phyloP scores from a whole-genome alignment of 2,329 filamentous ascomycete species.

The Nemania sp. region DNA sequence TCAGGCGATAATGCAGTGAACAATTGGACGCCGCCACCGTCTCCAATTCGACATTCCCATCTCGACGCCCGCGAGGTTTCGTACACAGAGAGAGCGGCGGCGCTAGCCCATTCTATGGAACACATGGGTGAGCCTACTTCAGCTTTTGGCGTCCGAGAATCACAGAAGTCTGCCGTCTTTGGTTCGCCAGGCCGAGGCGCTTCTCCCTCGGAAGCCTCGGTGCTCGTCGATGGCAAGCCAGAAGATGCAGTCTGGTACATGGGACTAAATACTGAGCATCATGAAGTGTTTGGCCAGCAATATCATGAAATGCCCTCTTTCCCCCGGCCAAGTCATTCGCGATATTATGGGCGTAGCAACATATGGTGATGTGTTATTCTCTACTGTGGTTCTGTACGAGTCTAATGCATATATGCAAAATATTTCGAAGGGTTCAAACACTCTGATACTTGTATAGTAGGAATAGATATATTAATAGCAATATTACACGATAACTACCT shows the following conservation, averaged over 20 bases:
- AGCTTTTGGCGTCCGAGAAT: not conserved
- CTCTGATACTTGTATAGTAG: not conserved
- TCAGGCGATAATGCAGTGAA: not conserved
- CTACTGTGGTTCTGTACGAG: not conserved
- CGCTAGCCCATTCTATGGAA: slow-evolving; percentile 14
- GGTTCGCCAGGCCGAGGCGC: not conserved
- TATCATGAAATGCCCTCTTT: slow-evolving; percentile 3
- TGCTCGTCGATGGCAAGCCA: not conserved
- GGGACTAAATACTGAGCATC: not conserved
- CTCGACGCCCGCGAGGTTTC: slow-evolving; percentile 7
- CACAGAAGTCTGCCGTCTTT: not conserved
- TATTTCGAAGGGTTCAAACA: not conserved
- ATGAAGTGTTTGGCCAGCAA: not conserved
- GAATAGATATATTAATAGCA: not conserved
- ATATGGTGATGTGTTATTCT: no score
- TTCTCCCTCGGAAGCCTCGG: not conserved
- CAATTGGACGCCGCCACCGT: slow-evolving; percentile 1
- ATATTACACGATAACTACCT: no score
- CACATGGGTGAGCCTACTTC: not conserved
- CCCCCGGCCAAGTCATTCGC: not conserved
- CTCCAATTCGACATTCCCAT: slow-evolving; percentile 8
- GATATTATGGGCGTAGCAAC: not conserved
- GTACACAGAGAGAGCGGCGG: slow-evolving; percentile 11
- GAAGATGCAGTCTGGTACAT: slow-evolving; percentile 8
- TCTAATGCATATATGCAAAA: not conserved